phyloP scores from a whole-genome alignment of 2,329 filamentous ascomycete genomes.

The Neofusicoccum cordaticola region DNA sequence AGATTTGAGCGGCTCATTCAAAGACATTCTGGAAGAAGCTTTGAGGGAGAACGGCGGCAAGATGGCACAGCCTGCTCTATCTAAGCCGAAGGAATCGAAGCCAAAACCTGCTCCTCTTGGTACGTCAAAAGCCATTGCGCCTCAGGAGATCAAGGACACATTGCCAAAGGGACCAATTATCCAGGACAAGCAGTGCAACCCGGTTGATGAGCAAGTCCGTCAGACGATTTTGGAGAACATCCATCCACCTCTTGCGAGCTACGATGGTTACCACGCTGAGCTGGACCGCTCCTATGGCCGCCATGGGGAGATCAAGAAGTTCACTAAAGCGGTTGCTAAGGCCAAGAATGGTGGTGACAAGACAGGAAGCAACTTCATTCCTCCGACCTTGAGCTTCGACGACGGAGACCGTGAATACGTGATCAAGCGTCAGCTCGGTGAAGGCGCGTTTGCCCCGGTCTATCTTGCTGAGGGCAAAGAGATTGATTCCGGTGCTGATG shows the following conservation, averaged over 20 bases:
- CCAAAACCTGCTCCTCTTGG: conserved; percentile 26
- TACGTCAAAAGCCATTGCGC: conserved; percentile 21
- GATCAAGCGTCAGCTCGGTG: conserved; percentile 80
- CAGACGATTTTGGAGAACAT: conserved; percentile 71
- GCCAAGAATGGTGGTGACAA: conserved; percentile 58
- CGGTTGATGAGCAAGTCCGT: conserved; percentile 73
- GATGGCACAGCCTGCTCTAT: conserved; percentile 52
- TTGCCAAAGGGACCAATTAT: conserved; percentile 69
- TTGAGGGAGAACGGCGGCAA: conserved; percentile 43
- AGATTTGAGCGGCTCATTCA: conserved; percentile 68
- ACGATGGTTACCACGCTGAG: conserved; percentile 77
- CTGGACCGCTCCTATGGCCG: conserved; percentile 62
- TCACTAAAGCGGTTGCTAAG: conserved; percentile 65
- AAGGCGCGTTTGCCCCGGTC: conserved; percentile 91
- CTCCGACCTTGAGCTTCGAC: conserved; percentile 66
- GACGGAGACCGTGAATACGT: conserved; percentile 67
- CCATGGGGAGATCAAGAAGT: conserved; percentile 76
- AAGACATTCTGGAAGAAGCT: conserved; percentile 58
- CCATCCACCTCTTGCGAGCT: conserved; percentile 69
- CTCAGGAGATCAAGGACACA: conserved; percentile 36
- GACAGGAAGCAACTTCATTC: conserved; percentile 57
- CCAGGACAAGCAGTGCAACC: conserved; percentile 81
- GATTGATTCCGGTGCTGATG: conserved; percentile 48
- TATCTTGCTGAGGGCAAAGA: conserved; percentile 80
- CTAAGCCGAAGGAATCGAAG: conserved; percentile 29